Evolutionary conservation across 2,329 filamentous ascomycete genomes (phyloP).

Genomic region (Phoma sp.): DNA sequence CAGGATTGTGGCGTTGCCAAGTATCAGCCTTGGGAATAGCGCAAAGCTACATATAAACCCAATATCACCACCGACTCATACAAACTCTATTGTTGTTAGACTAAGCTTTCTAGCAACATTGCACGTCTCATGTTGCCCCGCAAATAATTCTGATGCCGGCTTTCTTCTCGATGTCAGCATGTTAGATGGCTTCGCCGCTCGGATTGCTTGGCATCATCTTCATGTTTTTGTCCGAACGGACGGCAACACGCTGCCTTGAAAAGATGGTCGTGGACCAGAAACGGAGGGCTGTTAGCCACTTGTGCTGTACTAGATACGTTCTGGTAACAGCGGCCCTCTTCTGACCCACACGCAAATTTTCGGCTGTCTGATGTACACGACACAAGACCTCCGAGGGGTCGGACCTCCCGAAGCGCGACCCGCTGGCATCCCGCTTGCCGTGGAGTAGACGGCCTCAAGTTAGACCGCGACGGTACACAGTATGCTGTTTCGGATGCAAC

Average conservation of each 20-base stretch:
- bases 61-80: not conserved
- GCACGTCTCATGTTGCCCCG: not conserved
- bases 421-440: not conserved
- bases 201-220: slow-evolving; percentile 2
- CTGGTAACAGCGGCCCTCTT: not conserved
- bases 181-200: not conserved
- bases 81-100: not conserved
- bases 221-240: not conserved
- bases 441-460: slow-evolving; percentile 3
- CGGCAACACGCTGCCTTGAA: not conserved
- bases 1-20: not conserved
- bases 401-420: not conserved
- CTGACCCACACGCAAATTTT: slow-evolving; percentile 9
- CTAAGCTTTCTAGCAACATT: not conserved
- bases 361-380: not conserved
- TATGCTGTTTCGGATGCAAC: not conserved
- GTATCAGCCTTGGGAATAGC: not conserved
- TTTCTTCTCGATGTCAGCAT: not conserved
- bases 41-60: not conserved
- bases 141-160: not conserved
- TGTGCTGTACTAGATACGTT: not conserved
- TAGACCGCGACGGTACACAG: not conserved
- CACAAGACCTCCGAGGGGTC: slow-evolving; percentile 4
- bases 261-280: not conserved
- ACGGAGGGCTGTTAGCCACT: not conserved